Conservation (phyloP, 2,329 filamentous ascomycete genomes). For the Trichoderma asperellum region DNA sequence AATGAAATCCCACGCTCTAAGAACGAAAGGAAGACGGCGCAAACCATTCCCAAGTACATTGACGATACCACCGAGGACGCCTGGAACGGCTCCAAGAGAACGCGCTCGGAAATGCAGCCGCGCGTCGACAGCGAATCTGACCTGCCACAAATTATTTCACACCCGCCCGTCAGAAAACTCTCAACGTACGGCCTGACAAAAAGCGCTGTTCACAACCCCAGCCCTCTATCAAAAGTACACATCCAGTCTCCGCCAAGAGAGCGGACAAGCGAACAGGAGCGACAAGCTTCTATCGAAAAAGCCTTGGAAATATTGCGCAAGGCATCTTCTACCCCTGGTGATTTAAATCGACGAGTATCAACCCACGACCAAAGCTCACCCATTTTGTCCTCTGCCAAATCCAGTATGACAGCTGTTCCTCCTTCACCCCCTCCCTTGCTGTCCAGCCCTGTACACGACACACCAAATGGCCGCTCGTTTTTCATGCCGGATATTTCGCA, state of each 20-base stretch:
- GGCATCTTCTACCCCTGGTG: slow-evolving; percentile 41
- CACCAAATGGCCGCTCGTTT: slow-evolving; percentile 55
- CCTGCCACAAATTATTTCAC: slow-evolving; percentile 50
- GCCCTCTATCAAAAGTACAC: slow-evolving; percentile 46
- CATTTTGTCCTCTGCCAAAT: slow-evolving; percentile 46
- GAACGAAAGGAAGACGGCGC: slow-evolving; percentile 41
- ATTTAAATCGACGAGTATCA: slow-evolving; percentile 34
- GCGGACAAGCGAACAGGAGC: slow-evolving; percentile 31
- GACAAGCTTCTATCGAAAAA: slow-evolving; percentile 41
- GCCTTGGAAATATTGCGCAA: slow-evolving; percentile 44
- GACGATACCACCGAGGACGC: slow-evolving; percentile 50
- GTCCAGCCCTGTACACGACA: slow-evolving; percentile 42
- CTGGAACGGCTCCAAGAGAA: slow-evolving; percentile 47
- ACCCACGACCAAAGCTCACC: slow-evolving; percentile 40
- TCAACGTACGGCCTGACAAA: slow-evolving; percentile 37
- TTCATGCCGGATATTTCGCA: slow-evolving; percentile 59
- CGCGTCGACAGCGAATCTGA: slow-evolving; percentile 59
- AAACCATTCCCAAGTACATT: slow-evolving; percentile 39
- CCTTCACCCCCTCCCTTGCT: slow-evolving; percentile 42
- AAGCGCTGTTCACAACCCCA: slow-evolving; percentile 40
- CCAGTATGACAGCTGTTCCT: slow-evolving; percentile 48
- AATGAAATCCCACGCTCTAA: slow-evolving; percentile 51
- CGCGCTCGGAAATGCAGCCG: slow-evolving; percentile 57
- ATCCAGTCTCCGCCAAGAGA: slow-evolving; percentile 36
- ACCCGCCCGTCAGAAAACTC: slow-evolving; percentile 42